phyloP scores from a whole-genome alignment of 2,329 filamentous ascomycete species.

The Colletotrichum viniferum region DNA sequence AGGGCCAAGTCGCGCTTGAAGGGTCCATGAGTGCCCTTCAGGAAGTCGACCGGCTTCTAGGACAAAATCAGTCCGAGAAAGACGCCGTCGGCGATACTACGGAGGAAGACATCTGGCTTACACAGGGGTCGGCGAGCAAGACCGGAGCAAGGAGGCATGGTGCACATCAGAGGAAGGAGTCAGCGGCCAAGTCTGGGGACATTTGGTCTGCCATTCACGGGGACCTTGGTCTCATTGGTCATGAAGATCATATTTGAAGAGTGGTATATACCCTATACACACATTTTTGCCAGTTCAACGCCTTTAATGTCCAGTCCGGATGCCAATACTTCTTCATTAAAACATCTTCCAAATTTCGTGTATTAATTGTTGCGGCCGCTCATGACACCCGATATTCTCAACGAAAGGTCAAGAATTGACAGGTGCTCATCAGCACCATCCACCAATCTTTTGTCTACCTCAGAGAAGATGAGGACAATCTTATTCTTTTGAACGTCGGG shows the following conservation, averaged over 20 bases:
- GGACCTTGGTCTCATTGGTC: conserved; percentile 55
- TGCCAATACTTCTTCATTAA: not conserved
- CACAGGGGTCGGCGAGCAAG: conserved; percentile 28
- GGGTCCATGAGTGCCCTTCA: conserved; percentile 52
- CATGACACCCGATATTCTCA: conserved; percentile 80
- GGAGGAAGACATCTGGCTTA: conserved; percentile 43
- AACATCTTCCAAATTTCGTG: not conserved
- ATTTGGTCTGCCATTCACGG: conserved; percentile 59
- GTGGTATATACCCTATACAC: conserved; percentile 6
- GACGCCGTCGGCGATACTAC: conserved; percentile 24
- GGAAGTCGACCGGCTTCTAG: conserved; percentile 55
- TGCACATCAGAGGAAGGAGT: conserved; percentile 23
- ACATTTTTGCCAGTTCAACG: conserved; percentile 3
- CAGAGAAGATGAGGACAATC: conserved; percentile 88
- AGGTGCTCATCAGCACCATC: conserved; percentile 97
- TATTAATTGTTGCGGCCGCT: conserved; percentile 39
- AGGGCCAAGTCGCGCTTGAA: conserved; percentile 60
- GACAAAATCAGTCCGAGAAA: conserved; percentile 32
- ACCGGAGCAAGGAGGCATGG: conserved; percentile 29
- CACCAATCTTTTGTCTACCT: conserved; percentile 90
- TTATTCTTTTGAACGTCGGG: conserved; percentile 87
- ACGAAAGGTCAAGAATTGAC: conserved; percentile 81
- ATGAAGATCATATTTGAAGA: conserved; percentile 29
- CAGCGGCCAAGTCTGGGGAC: conserved; percentile 35
- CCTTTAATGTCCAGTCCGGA: conserved; percentile 5